Base-by-base conservation (phyloP, 2,329 filamentous ascomycete species). In the Ceratocystis lukuohia region DNA sequence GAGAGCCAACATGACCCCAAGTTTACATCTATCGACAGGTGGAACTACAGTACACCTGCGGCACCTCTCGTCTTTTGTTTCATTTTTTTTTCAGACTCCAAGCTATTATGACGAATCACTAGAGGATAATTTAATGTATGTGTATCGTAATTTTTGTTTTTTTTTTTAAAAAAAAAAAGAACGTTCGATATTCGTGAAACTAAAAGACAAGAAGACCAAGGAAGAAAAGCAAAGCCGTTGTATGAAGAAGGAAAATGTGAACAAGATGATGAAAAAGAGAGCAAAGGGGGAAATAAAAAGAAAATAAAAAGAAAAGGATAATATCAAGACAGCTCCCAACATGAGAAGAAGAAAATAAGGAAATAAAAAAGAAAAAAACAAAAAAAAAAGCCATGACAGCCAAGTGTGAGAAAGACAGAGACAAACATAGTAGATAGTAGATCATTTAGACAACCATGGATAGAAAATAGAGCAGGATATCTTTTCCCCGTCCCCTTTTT, bases 1-100 rank as follows among this genome's bases (percentile, higher is more conserved):
- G n/a, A 50, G 46, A 50, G 22, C n/a, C 46, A 10, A 37, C 15
- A 37, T 28, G n/a, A 7, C 17, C 12, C 56, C 3, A 37, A 17
- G 33, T 4, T 30, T 37, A 37, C 1, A 30, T 37, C 28, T 59
- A 59, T 59, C 17, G 6, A 8, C 56, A n/a, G 56, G 56, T 59
- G 56, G 56, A 28, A 59, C 56, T 28, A 59, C 56, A 59, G 56
- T 59, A 59, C 56, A 59, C 30, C 17, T n/a, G 25, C 22, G 48
- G n/a, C 2, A 8, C 22, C 10, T n/a, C n/a, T 22, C n/a, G 10
- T 50, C 4, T 20, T 53, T 20, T 28, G 28, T 28, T 28, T 5
- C 28, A 28, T 28, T 20, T 22, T 5, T 50, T 25, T 53, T 20
- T 8, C 15, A 53, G 10, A 20, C 12, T 59, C 25, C n/a, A 10